These are phyloP conservation scores for Viridothelium virens DNA, from an alignment of 495 filamentous ascomycete species.

Conservation along the genomic window DNA sequence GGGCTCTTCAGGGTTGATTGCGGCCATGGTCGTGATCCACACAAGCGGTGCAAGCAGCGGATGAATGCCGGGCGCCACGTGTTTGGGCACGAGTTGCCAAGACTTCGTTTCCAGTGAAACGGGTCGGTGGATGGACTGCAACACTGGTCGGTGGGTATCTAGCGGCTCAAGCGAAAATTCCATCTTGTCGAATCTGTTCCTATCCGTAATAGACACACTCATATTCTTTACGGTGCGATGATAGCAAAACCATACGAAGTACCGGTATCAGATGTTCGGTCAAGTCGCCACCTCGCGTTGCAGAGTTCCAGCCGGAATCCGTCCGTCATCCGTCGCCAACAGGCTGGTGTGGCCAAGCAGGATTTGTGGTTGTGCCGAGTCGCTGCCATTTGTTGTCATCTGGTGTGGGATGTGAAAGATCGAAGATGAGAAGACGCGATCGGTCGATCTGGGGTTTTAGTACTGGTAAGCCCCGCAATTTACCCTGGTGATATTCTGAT, in stretches of 20 bases:
- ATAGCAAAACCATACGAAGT: too few species aligned
- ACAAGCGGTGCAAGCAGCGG: background rate
- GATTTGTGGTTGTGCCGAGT: too few species aligned
- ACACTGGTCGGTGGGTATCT: background rate
- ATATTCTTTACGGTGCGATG: too few species aligned
- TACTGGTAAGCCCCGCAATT: background rate
- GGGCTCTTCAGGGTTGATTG: background rate
- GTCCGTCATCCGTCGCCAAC: background rate
- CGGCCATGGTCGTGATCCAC: background rate
- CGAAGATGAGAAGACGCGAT: background rate
- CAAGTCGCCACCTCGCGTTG: background rate
- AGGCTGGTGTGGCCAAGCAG: too few species aligned
- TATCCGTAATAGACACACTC: too few species aligned
- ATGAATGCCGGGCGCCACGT: background rate
- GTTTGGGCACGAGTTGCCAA: background rate
- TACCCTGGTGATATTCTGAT: too few species aligned
- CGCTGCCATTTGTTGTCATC: background rate
- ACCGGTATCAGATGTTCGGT: background rate
- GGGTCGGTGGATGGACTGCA: background rate
- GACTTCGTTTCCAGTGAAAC: background rate
- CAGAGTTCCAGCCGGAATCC: conserved; percentile 1
- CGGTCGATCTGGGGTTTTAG: background rate
- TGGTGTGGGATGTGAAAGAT: background rate
- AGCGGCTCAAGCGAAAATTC: background rate
- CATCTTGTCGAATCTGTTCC: too few species aligned